phyloP scores from a whole-genome alignment of 1,284 basidiomycete genomes.

The Melampsora americana region DNA sequence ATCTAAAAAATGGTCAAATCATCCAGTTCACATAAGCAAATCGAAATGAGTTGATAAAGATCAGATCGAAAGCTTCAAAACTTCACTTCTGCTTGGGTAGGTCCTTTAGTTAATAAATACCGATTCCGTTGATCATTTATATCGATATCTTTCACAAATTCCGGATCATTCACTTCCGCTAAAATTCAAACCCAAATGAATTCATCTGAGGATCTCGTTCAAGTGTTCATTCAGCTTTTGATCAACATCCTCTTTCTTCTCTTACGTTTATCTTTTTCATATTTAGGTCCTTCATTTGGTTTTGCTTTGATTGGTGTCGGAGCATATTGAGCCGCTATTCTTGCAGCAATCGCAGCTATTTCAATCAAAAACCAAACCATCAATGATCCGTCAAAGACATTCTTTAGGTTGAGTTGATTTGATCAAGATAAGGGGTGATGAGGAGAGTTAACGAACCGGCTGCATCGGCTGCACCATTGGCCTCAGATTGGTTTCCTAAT shows the following conservation, averaged over 20 bases:
- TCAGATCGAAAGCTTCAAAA: too few relatives aligned
- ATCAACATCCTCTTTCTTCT: too few relatives aligned
- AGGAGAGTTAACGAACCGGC: constrained; percentile 29
- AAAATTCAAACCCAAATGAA: not conserved
- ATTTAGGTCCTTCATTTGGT: constrained; percentile 32
- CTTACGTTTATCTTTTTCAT: constrained; percentile 44
- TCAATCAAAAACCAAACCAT: not conserved
- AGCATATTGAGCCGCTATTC: constrained; percentile 42
- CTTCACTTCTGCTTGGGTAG: constrained; percentile 78
- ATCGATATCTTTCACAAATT: constrained; percentile 86
- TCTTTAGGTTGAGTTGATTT: too few relatives aligned
- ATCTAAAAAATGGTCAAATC: constrained; percentile 56
- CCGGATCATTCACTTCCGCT: constrained; percentile 52
- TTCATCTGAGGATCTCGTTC: not conserved
- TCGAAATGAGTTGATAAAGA: too few relatives aligned
- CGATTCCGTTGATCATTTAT: constrained; percentile 96
- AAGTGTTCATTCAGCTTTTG: too few relatives aligned
- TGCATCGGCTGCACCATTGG: constrained; percentile 29
- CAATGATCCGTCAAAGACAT: not conserved
- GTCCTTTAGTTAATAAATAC: constrained; percentile 88
- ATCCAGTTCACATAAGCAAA: too few relatives aligned
- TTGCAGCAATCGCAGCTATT: constrained; percentile 41
- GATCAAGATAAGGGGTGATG: not conserved
- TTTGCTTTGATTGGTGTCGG: constrained; percentile 27
- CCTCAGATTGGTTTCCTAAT: not conserved